Base-by-base conservation (phyloP, 139 green algal genomes). In the Diplosphaera chodatii region DNA sequence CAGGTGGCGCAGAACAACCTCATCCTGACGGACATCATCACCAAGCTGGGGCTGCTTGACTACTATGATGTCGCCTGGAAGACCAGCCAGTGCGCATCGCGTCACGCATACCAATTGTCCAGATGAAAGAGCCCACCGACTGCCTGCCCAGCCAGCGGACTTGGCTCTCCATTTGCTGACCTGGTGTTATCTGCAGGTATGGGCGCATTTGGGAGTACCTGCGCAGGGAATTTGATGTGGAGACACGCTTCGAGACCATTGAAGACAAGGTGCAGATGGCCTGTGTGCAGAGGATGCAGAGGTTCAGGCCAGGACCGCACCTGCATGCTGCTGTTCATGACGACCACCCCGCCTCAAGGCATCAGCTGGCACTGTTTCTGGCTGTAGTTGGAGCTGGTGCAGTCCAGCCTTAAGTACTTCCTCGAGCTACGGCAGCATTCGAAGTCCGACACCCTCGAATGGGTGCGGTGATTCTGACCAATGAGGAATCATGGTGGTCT, bases 1-100 rank as follows among this genome's bases (percentile, higher is more conserved):
- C 69, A 74, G 59, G 80, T 91, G 31, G 85, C 84, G 1, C 64
- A 80, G 59, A 90, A 88, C 81, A 91, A 89, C 68, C 78, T 88
- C 25, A 74, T 87, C 23, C 75, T 85, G 76, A 86, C 80, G n/a
- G 84, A 85, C 71, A 88, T 89, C 75, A 87, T 91, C n/a, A 77
- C 67, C 72, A 89, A 89, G 76, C 69, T 90, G 25, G 85, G 77
- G 15, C 62, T 90, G 40, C 76, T 80, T 29, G 80, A 90, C 65
- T 72, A 72, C 37, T 84, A 78, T 33, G 85, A 91, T 69, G 74
- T 82, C n/a, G 85, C 85, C 18, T 91, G 85, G 85, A 85, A 86
- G 67, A 70, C 85, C 66, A 71, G 66, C 18, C 67, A 88, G 65
- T 86, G 83, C 56, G 77, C n/a, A n/a, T n/a, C n/a, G n/a, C n/a